Evolutionary conservation across 495 filamentous ascomycete genomes (phyloP).

Genomic region (Hypoxylon fuscum): DNA sequence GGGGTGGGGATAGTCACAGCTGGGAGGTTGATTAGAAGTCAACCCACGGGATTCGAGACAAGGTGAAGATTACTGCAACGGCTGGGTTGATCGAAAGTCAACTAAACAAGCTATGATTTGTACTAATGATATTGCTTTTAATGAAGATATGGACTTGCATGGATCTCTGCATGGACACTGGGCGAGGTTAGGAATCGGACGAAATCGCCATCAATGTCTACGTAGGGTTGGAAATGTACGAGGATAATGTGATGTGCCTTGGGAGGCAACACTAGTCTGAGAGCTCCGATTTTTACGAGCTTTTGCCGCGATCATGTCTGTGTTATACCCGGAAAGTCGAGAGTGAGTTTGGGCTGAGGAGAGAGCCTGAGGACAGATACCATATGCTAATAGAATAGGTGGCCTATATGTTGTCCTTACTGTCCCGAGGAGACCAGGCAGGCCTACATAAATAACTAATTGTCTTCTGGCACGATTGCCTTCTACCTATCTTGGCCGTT

Average conservation of each 20-base stretch:
- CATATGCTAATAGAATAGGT: constrained; percentile 3
- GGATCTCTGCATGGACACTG: constrained; percentile 13
- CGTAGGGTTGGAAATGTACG: constrained; percentile 3
- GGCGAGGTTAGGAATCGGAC: constrained; percentile 19
- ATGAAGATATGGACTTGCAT: constrained; percentile 30
- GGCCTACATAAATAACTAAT: neutral
- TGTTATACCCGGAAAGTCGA: neutral
- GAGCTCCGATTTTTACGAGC: constrained; percentile 6
- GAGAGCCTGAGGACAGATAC: neutral
- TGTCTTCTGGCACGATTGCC: neutral
- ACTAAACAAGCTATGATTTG: constrained; percentile 3
- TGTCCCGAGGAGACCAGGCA: neutral
- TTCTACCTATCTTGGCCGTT: neutral
- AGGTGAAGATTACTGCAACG: too few species aligned
- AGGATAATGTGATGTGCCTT: constrained; percentile 2
- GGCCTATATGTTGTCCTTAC: neutral
- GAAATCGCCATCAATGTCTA: constrained; percentile 1
- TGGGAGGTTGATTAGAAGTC: constrained; percentile 48
- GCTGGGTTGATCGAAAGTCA: too few species aligned
- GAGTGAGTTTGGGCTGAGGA: too few species aligned
- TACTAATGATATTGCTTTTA: constrained; percentile 22
- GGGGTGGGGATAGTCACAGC: constrained; percentile 36
- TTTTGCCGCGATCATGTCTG: neutral
- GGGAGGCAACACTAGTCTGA: constrained; percentile 2
- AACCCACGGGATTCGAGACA: neutral